These are phyloP conservation scores for Phytophthora boehmeriae DNA, from an alignment of 352 stramenopile genomes.

Conservation along the genomic window DNA sequence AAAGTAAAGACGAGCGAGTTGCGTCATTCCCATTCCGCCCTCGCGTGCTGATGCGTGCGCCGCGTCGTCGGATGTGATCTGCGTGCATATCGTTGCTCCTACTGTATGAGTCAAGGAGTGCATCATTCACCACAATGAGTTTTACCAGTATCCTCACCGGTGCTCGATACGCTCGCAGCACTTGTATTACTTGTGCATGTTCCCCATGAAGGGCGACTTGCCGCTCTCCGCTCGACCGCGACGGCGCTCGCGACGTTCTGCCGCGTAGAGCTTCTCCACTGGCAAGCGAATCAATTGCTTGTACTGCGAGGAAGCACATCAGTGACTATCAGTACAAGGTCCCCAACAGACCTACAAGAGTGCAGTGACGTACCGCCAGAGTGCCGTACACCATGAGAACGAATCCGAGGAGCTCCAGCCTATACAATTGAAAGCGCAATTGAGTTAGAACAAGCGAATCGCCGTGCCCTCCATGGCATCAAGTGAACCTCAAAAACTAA, in stretches of 20 bases:
- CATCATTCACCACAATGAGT: not conserved
- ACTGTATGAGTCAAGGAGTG: too few species aligned
- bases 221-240: conserved; percentile 28
- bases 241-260: conserved; percentile 47
- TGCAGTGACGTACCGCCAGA: conserved; percentile 57
- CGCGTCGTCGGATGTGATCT: too few species aligned
- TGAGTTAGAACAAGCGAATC: conserved; percentile 6
- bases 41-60: not conserved
- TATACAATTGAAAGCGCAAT: conserved; percentile 20
- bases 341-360: not conserved
- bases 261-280: conserved; percentile 47
- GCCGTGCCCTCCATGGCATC: not conserved
- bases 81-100: too few species aligned
- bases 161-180: conserved; percentile 25
- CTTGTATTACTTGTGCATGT: conserved; percentile 77
- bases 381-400: conserved; percentile 83
- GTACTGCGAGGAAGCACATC: conserved; percentile 51
- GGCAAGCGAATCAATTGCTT: conserved; percentile 79
- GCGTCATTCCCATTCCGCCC: not conserved
- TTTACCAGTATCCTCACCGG: not conserved
- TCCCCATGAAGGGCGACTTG: conserved; percentile 83
- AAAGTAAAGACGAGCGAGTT: not conserved
- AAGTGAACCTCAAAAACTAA: conserved; percentile 26
- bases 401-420: conserved; percentile 77
- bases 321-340: not conserved